Percentiles rank a stretch among this genome's conserved stretches.
Evolutionary conservation across 2,329 filamentous ascomycete species (phyloP).

Genomic region (Cladosporium sp.): DNA sequence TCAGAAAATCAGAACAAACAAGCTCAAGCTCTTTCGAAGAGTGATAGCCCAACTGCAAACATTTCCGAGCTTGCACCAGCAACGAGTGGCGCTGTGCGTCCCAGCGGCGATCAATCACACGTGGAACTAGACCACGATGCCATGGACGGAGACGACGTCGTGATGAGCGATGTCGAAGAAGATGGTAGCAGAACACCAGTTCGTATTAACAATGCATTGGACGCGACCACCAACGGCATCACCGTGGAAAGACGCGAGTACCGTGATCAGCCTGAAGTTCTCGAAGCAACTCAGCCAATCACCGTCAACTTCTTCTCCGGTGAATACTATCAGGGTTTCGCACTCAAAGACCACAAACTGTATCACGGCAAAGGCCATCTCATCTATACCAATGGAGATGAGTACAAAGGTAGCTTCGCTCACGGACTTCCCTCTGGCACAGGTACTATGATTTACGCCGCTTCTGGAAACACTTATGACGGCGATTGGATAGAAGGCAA

Average conservation of each 20-base stretch:
- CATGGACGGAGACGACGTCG: constrained; percentile 42
- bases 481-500: constrained; percentile 65
- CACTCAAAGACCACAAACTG: constrained; percentile 43
- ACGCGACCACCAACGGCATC: constrained; percentile 48
- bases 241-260: constrained; percentile 22
- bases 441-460: constrained; percentile 59
- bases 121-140: constrained; percentile 29
- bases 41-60: background rate
- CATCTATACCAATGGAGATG: constrained; percentile 56
- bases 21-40: constrained; percentile 4
- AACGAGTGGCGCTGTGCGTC: background rate
- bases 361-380: constrained; percentile 59
- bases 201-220: constrained; percentile 37
- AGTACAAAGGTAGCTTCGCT: constrained; percentile 58
- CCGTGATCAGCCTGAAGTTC: background rate
- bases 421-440: constrained; percentile 57
- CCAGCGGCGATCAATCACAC: background rate
- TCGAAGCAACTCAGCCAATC: constrained; percentile 43
- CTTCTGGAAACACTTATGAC: constrained; percentile 64
- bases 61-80: constrained; percentile 1
- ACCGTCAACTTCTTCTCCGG: constrained; percentile 57
- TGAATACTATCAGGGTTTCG: constrained; percentile 59
- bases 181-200: constrained; percentile 13
- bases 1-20: background rate
- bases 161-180: constrained; percentile 36